Evolutionary conservation across 106 monocot genomes (phyloP).

Genomic region (Agapanthus africanus): DNA sequence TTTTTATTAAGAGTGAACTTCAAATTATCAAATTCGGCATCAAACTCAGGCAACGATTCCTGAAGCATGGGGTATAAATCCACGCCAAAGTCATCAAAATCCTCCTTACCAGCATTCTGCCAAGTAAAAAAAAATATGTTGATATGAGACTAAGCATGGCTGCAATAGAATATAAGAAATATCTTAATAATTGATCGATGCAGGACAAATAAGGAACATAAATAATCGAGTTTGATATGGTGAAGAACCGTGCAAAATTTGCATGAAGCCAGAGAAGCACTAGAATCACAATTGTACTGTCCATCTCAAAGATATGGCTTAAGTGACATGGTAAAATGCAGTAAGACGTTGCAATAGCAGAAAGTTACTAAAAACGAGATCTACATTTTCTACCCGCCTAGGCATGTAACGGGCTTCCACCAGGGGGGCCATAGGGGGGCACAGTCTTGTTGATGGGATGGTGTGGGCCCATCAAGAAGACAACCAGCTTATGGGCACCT

Average conservation of each 20-base stretch:
- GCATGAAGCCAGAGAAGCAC: neutral
- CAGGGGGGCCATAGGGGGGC: no score
- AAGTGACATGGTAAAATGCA: no score
- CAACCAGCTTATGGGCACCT: no score
- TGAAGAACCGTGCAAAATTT: neutral
- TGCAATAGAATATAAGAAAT: neutral
- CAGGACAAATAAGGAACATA: neutral
- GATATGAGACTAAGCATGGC: neutral
- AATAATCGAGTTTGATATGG: neutral
- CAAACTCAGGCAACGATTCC: constrained; percentile 19
- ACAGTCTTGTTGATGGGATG: no score
- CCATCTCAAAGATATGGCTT: no score
- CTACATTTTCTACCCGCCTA: no score
- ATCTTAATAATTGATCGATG: neutral
- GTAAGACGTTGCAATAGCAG: no score
- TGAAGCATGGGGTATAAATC: constrained; percentile 36
- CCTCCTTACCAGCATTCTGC: constrained; percentile 35
- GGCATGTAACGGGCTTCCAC: no score
- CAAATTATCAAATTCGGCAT: constrained; percentile 18
- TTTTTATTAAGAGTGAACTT: constrained; percentile 10
- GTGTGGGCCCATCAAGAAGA: no score
- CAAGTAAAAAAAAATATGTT: constrained; percentile 4
- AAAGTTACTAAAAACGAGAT: no score
- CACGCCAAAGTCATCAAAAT: constrained; percentile 68
- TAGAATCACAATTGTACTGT: no score